phyloP scores from a whole-genome alignment of 305 asterid species.

The Stenogyne calaminthoides region DNA sequence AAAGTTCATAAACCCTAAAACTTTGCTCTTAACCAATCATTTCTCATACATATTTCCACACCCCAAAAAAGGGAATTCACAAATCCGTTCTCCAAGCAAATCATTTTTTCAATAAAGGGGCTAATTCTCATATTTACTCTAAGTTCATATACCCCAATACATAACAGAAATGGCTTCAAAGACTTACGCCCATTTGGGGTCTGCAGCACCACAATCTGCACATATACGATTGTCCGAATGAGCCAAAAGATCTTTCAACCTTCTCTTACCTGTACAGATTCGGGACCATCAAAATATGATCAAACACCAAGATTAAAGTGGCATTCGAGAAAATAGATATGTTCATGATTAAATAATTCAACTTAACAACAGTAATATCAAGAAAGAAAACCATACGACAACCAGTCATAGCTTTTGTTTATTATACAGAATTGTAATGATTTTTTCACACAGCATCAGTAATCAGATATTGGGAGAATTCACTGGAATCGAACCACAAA shows the following conservation, averaged over 20 bases:
- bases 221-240: conserved; percentile 74
- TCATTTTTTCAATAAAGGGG: background rate
- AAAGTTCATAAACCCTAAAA: background rate
- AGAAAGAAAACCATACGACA: conserved; percentile 3
- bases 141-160: background rate
- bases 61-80: background rate
- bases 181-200: conserved; percentile 99
- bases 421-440: background rate
- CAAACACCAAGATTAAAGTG: conserved; percentile 22
- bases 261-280: conserved; percentile 59
- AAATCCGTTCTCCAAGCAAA: background rate
- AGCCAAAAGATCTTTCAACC: conserved; percentile 82
- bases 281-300: background rate
- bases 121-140: background rate
- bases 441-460: background rate
- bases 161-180: conserved; percentile 3
- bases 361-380: background rate
- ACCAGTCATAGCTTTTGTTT: background rate
- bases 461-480: background rate
- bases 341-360: background rate
- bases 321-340: background rate
- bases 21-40: background rate
- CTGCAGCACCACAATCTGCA: conserved; percentile 95
- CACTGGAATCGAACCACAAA: background rate
- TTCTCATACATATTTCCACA: background rate